A percentile compares a stretch with the other conserved stretches of the same genome.
phyloP scores from a whole-genome alignment of 2,329 filamentous ascomycete genomes.

The Colletotrichum theobromicola region DNA sequence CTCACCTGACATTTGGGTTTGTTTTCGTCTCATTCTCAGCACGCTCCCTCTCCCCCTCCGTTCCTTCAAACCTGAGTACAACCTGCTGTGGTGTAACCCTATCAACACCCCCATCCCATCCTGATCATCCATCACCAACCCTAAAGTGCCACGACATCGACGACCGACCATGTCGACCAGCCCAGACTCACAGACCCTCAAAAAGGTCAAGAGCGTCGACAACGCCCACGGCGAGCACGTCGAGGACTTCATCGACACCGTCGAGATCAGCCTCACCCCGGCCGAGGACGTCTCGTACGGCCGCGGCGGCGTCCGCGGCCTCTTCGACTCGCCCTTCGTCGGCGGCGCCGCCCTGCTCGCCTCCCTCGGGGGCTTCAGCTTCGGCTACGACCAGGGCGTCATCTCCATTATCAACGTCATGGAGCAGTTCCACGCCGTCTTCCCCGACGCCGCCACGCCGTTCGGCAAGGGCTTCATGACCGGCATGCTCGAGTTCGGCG shows the following conservation, averaged over 20 bases:
- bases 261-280: slow-evolving; percentile 8
- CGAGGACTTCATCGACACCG: slow-evolving; percentile 10
- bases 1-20: background rate
- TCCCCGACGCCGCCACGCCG: slow-evolving; percentile 32
- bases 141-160: background rate
- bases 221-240: slow-evolving; percentile 5
- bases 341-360: slow-evolving; percentile 36
- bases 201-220: slow-evolving; percentile 4
- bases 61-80: background rate
- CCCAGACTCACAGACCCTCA: slow-evolving; percentile 1
- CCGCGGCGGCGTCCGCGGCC: slow-evolving; percentile 6
- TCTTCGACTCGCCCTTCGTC: slow-evolving; percentile 15
- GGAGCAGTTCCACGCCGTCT: slow-evolving; percentile 46
- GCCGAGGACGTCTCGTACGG: slow-evolving; percentile 20
- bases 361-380: slow-evolving; percentile 35
- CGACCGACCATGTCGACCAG: background rate
- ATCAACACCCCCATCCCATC: background rate
- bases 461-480: slow-evolving; percentile 38
- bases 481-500: slow-evolving; percentile 46
- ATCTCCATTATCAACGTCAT: slow-evolving; percentile 50
- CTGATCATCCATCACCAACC: background rate
- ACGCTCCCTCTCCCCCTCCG: background rate
- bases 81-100: background rate
- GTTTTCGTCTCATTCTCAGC: background rate
- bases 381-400: slow-evolving; percentile 42